Base-by-base conservation (phyloP, 2,329 filamentous ascomycete species). In the Blumeriella jaapii region DNA sequence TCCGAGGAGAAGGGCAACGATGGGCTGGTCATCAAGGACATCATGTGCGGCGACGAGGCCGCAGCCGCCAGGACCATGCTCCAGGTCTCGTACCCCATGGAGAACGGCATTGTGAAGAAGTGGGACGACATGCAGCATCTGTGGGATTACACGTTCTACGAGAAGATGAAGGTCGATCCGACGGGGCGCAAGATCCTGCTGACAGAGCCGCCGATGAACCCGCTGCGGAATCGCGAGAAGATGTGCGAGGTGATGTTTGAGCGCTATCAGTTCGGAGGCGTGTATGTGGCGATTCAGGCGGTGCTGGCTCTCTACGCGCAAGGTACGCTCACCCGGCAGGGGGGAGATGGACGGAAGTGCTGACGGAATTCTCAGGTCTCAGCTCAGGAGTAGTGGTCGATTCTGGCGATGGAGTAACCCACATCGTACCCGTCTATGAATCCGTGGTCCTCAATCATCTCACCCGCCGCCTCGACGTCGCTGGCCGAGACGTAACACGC, bases 171-270 rank as follows among this genome's bases (percentile, higher is more conserved):
- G 61, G 69, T 98, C 50, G 83, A 96, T 59, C 76, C 91, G 2
- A 75, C 74, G 14, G 89, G 85, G 48, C 85, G 87, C 62, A 98
- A 98, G 73, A 96, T 98, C 59, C 74, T 98, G 46, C 73, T 96
- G 50, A 96, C 89, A 29, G 91, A 98, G 63, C 89, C 91, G 22
- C 91, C 91, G 11, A 91, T 96, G 82, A 96, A 98, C 63, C 91
- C 91, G 29, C 70, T 96, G 42, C 87, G 79, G 70, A 98, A 98
- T 66, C 76, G 91, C 45, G 87, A 96, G 64, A 80, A 93, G 62
- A 98, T 98, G 91, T 85, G 79, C 59, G 85, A 98, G 65, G 86
- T 96, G 62, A 98, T 98, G 91, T 93, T 98, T 61, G 91, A 98
- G 60, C 77, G 84, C 43, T 98, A 96, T 63, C 78, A 77, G 48